Percentiles rank a stretch among this genome's conserved stretches.
phyloP scores from a whole-genome alignment of 805 yeast species.

The Clavispora asparagi region DNA sequence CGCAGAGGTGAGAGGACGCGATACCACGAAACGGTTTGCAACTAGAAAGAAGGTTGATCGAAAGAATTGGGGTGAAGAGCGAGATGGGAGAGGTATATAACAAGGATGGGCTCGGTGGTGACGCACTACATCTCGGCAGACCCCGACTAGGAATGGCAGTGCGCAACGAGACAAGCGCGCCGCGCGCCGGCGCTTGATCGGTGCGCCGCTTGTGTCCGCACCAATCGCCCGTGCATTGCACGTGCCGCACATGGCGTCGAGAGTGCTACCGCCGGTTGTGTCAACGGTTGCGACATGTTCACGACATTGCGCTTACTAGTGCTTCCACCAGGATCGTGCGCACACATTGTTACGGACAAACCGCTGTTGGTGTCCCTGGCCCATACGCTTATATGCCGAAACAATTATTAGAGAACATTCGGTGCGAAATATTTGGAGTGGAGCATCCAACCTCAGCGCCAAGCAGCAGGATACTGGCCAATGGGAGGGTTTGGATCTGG shows the following conservation, averaged over 20 bases:
- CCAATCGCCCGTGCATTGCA: background rate
- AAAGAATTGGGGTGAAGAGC: background rate
- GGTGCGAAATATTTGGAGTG: too few species aligned
- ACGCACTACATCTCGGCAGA: background rate
- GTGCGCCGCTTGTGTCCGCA: background rate
- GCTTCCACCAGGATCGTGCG: too few species aligned
- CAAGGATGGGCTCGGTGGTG: background rate
- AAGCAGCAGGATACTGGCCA: background rate
- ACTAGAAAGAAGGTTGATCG: background rate
- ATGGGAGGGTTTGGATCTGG: background rate
- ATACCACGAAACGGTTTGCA: background rate
- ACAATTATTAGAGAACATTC: too few species aligned
- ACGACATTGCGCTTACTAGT: too few species aligned
- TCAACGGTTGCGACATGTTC: too few species aligned
- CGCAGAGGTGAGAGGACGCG: conserved; percentile 1
- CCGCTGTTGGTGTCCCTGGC: too few species aligned
- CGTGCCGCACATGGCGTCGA: background rate
- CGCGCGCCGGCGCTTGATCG: background rate
- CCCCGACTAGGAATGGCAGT: background rate
- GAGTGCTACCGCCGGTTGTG: too few species aligned
- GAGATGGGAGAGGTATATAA: background rate
- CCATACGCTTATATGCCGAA: too few species aligned
- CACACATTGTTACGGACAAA: too few species aligned
- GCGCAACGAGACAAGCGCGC: background rate
- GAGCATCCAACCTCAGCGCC: too few species aligned